These are phyloP conservation scores for Ogataea paraovalis DNA, from an alignment of 805 yeast genomes.

Conservation along the genomic window DNA sequence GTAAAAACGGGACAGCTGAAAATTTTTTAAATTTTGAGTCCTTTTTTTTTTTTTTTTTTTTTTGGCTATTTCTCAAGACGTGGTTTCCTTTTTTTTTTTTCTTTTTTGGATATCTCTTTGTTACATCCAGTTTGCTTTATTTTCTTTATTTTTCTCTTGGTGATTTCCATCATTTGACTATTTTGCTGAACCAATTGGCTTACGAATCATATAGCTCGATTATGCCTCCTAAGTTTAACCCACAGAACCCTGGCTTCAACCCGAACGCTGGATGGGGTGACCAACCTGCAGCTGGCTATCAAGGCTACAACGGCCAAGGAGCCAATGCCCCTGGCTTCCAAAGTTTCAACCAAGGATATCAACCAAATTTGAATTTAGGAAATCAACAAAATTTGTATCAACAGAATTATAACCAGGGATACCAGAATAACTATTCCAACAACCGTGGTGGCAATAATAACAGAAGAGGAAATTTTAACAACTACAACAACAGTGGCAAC, in stretches of 20 bases:
- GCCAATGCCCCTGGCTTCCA: background rate
- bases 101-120: background rate
- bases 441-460: conserved; percentile 4
- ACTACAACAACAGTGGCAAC: conserved; percentile 2
- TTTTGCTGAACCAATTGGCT: no score
- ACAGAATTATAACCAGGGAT: background rate
- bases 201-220: background rate
- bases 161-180: background rate
- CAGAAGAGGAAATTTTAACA: conserved; percentile 8
- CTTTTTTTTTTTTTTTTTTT: conserved; percentile 1
- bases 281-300: background rate
- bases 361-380: conserved; percentile 20
- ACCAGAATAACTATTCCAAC: conserved; percentile 10
- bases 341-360: conserved; percentile 1
- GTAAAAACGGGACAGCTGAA: conserved; percentile 1
- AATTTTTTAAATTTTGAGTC: background rate
- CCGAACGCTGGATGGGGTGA: conserved; percentile 27
- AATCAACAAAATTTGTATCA: conserved; percentile 5
- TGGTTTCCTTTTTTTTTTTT: conserved; percentile 3
- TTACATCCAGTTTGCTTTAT: background rate
- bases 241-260: conserved; percentile 27
- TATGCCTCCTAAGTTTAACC: conserved; percentile 41
- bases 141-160: background rate
- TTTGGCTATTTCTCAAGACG: no score
- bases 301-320: background rate